Evolutionary conservation across 2,329 filamentous ascomycete genomes (phyloP).

Genomic region (Calonectria hawksworthii): DNA sequence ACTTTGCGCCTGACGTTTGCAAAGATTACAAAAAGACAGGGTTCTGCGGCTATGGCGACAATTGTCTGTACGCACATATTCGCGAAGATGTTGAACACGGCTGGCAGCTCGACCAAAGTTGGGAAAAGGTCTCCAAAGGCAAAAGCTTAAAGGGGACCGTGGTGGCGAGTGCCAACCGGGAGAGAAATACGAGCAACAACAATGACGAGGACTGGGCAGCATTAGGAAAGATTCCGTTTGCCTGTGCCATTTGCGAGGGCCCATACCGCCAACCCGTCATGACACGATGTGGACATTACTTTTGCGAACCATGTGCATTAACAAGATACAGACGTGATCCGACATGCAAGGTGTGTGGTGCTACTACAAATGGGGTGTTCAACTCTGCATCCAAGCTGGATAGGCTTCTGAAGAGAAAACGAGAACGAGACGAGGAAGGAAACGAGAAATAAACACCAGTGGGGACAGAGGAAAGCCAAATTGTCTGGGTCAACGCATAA

Average conservation of each 20-base stretch:
- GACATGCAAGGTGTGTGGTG: slow-evolving; percentile 86
- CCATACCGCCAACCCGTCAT: slow-evolving; percentile 85
- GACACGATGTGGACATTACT: slow-evolving; percentile 95
- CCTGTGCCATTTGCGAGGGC: slow-evolving; percentile 87
- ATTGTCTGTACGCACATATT: slow-evolving; percentile 83
- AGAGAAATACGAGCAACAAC: slow-evolving; percentile 53
- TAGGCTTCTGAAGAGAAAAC: slow-evolving; percentile 83
- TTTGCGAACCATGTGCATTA: slow-evolving; percentile 91
- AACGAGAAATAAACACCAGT: slow-evolving; percentile 64
- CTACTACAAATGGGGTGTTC: slow-evolving; percentile 90
- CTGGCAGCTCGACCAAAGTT: slow-evolving; percentile 95
- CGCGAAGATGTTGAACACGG: slow-evolving; percentile 88
- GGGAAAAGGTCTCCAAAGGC: slow-evolving; percentile 87
- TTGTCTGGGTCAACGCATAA: too few relatives aligned
- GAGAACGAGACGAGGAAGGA: slow-evolving; percentile 70
- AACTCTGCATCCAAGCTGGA: slow-evolving; percentile 88
- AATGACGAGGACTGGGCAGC: slow-evolving; percentile 76
- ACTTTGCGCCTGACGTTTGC: slow-evolving; percentile 93
- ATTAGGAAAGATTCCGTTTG: slow-evolving; percentile 88
- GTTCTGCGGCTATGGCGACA: slow-evolving; percentile 51
- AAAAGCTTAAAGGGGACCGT: slow-evolving; percentile 73
- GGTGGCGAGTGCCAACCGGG: slow-evolving; percentile 71
- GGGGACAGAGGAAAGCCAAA: too few relatives aligned
- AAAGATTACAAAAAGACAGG: slow-evolving; percentile 88
- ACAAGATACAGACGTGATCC: slow-evolving; percentile 89